A percentile compares a stretch with the other conserved stretches of the same genome.
phyloP scores from a whole-genome alignment of 768 basidiomycete species.

The Ephemerocybe angulata region DNA sequence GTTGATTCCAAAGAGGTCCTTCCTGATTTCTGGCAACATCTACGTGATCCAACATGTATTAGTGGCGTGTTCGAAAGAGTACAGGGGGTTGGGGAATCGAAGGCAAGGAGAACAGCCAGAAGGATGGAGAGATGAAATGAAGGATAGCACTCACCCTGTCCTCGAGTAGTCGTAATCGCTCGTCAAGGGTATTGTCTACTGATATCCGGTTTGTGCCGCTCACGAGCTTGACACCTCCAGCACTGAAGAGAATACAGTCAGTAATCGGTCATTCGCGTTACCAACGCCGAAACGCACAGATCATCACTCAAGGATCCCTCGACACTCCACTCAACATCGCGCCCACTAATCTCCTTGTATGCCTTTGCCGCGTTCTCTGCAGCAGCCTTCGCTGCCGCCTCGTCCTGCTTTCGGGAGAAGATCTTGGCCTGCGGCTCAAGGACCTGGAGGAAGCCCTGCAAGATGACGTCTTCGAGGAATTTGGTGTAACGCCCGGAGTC shows the following conservation, averaged over 20 bases:
- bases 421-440: slow-evolving; percentile 73
- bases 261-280: not conserved
- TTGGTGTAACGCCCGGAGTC: slow-evolving; percentile 70
- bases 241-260: slow-evolving; percentile 37
- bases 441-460: slow-evolving; percentile 81
- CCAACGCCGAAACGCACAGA: slow-evolving; percentile 40
- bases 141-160: slow-evolving; percentile 61
- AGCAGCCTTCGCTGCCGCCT: slow-evolving; percentile 56
- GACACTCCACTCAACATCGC: slow-evolving; percentile 54
- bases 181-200: slow-evolving; percentile 93
- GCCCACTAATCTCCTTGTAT: slow-evolving; percentile 80
- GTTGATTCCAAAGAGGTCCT: slow-evolving; percentile 85
- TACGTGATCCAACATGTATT: slow-evolving; percentile 30
- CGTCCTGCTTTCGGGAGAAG: slow-evolving; percentile 65
- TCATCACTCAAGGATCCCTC: slow-evolving; percentile 64
- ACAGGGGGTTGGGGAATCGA: too few relatives aligned
- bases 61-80: not conserved
- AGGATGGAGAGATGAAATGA: not conserved
- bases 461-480: slow-evolving; percentile 79
- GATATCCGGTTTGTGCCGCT: slow-evolving; percentile 76
- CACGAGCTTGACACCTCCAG: slow-evolving; percentile 80
- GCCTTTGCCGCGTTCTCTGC: slow-evolving; percentile 56
- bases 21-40: slow-evolving; percentile 96
- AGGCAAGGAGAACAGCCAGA: too few relatives aligned
- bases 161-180: slow-evolving; percentile 83